Evolutionary conservation across 768 basidiomycete species (phyloP), one percentile per base, ranked within the genome.

Genomic region (Crepidotus variabilis): DNA sequence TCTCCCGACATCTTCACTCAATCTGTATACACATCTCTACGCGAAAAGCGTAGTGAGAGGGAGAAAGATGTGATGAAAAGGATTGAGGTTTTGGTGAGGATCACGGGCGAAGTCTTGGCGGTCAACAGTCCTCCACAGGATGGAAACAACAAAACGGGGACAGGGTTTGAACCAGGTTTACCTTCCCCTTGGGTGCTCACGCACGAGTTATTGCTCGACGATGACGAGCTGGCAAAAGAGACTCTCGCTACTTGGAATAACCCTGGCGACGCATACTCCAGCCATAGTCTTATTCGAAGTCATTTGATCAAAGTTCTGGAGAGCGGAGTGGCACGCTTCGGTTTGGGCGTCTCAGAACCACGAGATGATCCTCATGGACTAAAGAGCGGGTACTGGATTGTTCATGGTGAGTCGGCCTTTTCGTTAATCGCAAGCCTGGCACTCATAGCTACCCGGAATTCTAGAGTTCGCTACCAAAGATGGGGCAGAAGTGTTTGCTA

Each of bases 51-150:
- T 34, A 78, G 76, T 51, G 67, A 68, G 22, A 69, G 78, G 14
- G 79, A 81, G 65, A 70, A 65, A 6, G 64, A 69, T 33, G 67
- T 81, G 22, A 71, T 81, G 21, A 63, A 67, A 54, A 60, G 76
- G 24, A 66, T 81, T 11, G 72, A 73, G 52, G 55, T 75, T n/a
- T 68, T 81, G 34, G 78, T 78, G 61, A 74, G 81, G 32, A 69
- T 75, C 47, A 75, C 74, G 0, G 63, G 72, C 1, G 66, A 63
- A 48, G 51, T 59, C 0, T 24, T 60, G 10, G 58, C 58, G n/a
- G 51, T 58, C 4, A 62, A 52, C 50, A 57, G 51, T 21, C 51
- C 36, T 11, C 34, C n/a, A 18, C 52, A 47, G 22, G 53, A 45
- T 7, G 13, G 55, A 50, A 49, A 57, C 16, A 39, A 56, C 33